Percentiles rank a stretch among this genome's conserved stretches.
These are phyloP conservation scores for Cladosporium phlei DNA, from an alignment of 2,329 filamentous ascomycete genomes.

Conservation along the genomic window DNA sequence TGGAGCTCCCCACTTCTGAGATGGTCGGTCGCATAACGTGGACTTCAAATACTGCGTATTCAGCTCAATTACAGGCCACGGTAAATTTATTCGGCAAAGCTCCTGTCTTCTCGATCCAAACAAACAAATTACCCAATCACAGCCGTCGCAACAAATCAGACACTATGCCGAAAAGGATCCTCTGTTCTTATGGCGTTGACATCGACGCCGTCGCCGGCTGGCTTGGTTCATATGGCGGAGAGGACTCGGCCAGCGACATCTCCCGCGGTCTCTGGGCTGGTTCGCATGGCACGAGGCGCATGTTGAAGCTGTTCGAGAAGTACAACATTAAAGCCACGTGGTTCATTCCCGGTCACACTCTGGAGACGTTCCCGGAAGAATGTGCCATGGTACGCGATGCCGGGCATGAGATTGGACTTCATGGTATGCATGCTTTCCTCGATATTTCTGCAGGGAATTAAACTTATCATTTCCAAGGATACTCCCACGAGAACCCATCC, in stretches of 20 bases:
- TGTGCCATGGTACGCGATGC: slow-evolving; percentile 56
- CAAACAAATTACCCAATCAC: background rate
- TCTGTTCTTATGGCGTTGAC: slow-evolving; percentile 46
- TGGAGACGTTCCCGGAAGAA: slow-evolving; percentile 62
- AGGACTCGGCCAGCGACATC: slow-evolving; percentile 67
- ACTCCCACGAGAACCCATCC: slow-evolving; percentile 66
- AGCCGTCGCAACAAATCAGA: background rate
- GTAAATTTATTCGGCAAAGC: background rate
- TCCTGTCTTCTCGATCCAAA: background rate
- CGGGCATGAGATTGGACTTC: slow-evolving; percentile 61
- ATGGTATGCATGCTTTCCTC: slow-evolving; percentile 36
- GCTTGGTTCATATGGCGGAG: slow-evolving; percentile 68
- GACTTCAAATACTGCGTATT: background rate
- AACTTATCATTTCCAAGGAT: slow-evolving; percentile 35
- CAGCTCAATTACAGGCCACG: background rate
- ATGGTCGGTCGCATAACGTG: background rate
- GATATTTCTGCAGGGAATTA: background rate
- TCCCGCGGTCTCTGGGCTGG: slow-evolving; percentile 64
- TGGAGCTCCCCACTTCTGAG: background rate
- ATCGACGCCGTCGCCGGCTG: slow-evolving; percentile 70
- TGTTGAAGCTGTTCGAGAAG: slow-evolving; percentile 65
- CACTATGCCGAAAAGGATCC: slow-evolving; percentile 12
- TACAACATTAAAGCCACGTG: slow-evolving; percentile 64
- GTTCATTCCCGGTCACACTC: slow-evolving; percentile 58
- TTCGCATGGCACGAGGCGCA: slow-evolving; percentile 57